These are phyloP conservation scores for Bacterosira constricta DNA, from an alignment of 108 stramenopile genomes.

Conservation along the genomic window DNA sequence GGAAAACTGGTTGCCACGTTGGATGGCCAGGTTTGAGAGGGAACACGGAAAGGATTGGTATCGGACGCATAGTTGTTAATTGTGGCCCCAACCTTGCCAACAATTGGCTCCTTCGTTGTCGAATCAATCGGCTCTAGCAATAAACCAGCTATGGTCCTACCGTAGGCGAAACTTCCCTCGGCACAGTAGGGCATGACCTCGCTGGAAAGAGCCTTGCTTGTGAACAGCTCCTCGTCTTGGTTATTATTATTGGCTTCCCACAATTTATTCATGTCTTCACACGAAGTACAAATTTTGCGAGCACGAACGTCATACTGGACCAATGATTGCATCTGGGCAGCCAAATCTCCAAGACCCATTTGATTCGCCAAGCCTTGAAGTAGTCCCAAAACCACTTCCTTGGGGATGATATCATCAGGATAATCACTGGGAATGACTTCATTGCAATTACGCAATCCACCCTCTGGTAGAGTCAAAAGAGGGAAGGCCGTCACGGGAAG, in stretches of 20 bases:
- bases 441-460: constrained; percentile 2
- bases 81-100: neutral
- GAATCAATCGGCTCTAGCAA: constrained; percentile 10
- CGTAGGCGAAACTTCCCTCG: constrained; percentile 2
- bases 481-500: too few relatives aligned
- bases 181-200: constrained; percentile 17
- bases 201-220: neutral
- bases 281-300: neutral
- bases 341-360: neutral
- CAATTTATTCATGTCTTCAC: constrained; percentile 9
- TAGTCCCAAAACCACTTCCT: neutral
- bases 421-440: neutral
- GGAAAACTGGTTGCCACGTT: neutral
- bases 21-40: neutral
- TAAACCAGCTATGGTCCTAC: constrained; percentile 10
- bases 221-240: neutral
- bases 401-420: neutral
- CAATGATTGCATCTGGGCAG: neutral
- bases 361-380: neutral
- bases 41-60: neutral
- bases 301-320: neutral
- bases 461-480: neutral
- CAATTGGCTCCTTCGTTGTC: neutral
- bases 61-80: neutral
- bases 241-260: neutral